Percentiles rank a stretch among this genome's conserved stretches.
phyloP scores from a whole-genome alignment of 139 green algal genomes.

The Penium margaritaceum region DNA sequence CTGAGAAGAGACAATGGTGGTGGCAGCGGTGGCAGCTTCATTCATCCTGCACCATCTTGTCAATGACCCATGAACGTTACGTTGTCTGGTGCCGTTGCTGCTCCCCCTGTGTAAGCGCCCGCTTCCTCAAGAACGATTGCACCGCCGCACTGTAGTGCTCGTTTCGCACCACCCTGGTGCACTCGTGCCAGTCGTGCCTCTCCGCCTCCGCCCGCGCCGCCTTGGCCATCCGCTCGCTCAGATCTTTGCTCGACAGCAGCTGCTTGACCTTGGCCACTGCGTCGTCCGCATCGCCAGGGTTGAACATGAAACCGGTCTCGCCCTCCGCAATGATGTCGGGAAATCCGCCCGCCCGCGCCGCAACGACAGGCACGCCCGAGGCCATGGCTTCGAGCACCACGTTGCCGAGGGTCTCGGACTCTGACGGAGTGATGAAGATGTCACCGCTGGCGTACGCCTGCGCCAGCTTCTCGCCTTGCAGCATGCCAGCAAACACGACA shows the following conservation, averaged over 20 bases:
- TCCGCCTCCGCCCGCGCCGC: conserved; percentile 14
- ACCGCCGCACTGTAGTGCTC: conserved; percentile 21
- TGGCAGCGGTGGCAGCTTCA: too few relatives aligned
- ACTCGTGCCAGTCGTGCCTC: conserved; percentile 29
- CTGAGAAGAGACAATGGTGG: too few relatives aligned
- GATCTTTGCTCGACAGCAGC: not conserved
- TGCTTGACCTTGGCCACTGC: conserved; percentile 14
- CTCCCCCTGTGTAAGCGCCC: too few relatives aligned
- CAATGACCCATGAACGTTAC: too few relatives aligned
- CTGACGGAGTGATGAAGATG: conserved; percentile 89
- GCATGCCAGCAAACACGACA: conserved; percentile 28
- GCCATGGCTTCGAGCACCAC: conserved; percentile 95
- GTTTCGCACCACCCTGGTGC: conserved; percentile 29
- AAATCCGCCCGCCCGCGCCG: conserved; percentile 64
- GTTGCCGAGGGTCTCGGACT: conserved; percentile 88
- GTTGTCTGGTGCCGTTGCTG: too few relatives aligned
- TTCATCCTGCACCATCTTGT: too few relatives aligned
- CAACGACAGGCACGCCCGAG: conserved; percentile 74
- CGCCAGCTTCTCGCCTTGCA: conserved; percentile 73
- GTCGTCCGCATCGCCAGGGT: conserved; percentile 11
- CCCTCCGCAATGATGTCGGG: conserved; percentile 65
- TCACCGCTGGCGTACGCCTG: conserved; percentile 82
- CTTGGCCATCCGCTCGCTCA: not conserved
- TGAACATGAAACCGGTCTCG: conserved; percentile 17
- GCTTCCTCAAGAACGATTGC: conserved; percentile 3